Evolutionary conservation across 2,329 filamentous ascomycete species (phyloP), one percentile per base, ranked within the genome.

Genomic region (Cercospora brassicicola): DNA sequence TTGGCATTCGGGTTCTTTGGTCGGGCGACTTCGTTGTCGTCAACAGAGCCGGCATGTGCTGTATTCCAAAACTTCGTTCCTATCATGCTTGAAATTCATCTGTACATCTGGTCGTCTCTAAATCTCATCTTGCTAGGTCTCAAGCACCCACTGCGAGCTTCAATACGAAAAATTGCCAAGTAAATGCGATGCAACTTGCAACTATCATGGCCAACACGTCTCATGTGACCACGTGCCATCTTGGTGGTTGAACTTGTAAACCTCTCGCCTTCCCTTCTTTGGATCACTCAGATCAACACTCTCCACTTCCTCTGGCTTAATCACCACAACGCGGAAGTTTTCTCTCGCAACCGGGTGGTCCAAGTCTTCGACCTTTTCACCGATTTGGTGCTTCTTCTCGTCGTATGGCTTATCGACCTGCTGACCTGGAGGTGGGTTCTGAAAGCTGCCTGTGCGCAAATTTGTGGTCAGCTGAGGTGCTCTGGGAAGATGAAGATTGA

Each of bases 291-390:
- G 79, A 77, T 95, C 91, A 15, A 91, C 83, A 74, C 86, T 84
- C 77, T 96, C 93, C 20, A 96, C 89, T 77, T 91, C 88, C 8
- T 91, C 87, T 0, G 96, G 89, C 59, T 89, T 88, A 77, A 99
- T 95, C 76, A 95, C 89, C 3, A 97, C 92, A 0, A 97, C 91
- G 63, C 94, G 84, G 77, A 96, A 97, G 78, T 96, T 91, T 71
- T 81, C 82, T 72, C 93, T 84, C 48, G 92, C 91, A 65, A 90
- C 80, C 36, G 82, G 78, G 74, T 98, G 93, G 55, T 92, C 80
- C 5, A 96, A 79, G 73, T 90, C 88, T 18, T 87, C 84, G 15
- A 95, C 89, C 78, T 88, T 89, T 78, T 91, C 88, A 10, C 86
- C 87, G 2, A 87, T 74, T 61, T 81, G 78, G 45, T 80, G 76